These are phyloP conservation scores for Podila minutissima DNA, from an alignment of 192 early-diverging fungal species.

Conservation along the genomic window DNA sequence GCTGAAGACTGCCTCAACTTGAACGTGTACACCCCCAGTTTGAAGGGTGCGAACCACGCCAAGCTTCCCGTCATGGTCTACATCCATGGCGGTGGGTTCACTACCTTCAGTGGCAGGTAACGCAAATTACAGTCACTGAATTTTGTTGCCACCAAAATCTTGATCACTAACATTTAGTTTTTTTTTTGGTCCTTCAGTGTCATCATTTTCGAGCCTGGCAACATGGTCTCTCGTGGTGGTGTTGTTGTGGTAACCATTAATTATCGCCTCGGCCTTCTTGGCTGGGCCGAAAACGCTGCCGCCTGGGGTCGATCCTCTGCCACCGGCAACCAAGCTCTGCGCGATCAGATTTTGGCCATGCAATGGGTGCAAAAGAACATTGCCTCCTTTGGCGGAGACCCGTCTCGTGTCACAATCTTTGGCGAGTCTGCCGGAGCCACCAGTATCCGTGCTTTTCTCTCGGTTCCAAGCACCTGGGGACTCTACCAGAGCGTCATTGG, in stretches of 20 bases:
- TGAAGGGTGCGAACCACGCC: slow-evolving; percentile 13
- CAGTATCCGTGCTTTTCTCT: slow-evolving; percentile 51
- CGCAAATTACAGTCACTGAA: background rate
- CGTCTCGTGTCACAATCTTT: slow-evolving; percentile 57
- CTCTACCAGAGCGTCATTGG: slow-evolving; percentile 53
- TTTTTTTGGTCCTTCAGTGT: background rate
- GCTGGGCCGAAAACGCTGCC: slow-evolving; percentile 41
- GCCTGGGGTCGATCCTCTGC: slow-evolving; percentile 14
- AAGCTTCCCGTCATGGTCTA: slow-evolving; percentile 69
- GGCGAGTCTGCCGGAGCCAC: slow-evolving; percentile 63
- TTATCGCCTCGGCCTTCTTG: slow-evolving; percentile 67
- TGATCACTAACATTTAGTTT: background rate
- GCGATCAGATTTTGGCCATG: slow-evolving; percentile 65
- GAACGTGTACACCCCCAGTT: slow-evolving; percentile 62
- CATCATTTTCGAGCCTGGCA: slow-evolving; percentile 43
- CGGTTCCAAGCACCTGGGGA: slow-evolving; percentile 40
- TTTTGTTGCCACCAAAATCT: background rate
- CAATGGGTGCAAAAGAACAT: slow-evolving; percentile 69
- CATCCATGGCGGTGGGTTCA: slow-evolving; percentile 68
- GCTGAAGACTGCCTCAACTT: slow-evolving; percentile 66
- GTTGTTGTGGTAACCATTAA: slow-evolving; percentile 58
- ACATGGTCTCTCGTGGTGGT: slow-evolving; percentile 40
- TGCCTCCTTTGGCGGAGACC: slow-evolving; percentile 66
- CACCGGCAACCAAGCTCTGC: slow-evolving; percentile 44
- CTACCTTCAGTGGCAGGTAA: slow-evolving; percentile 24